These are phyloP conservation scores for Musa schizocarpa DNA, from an alignment of 176 grass and related monocot genomes.

Conservation along the genomic window DNA sequence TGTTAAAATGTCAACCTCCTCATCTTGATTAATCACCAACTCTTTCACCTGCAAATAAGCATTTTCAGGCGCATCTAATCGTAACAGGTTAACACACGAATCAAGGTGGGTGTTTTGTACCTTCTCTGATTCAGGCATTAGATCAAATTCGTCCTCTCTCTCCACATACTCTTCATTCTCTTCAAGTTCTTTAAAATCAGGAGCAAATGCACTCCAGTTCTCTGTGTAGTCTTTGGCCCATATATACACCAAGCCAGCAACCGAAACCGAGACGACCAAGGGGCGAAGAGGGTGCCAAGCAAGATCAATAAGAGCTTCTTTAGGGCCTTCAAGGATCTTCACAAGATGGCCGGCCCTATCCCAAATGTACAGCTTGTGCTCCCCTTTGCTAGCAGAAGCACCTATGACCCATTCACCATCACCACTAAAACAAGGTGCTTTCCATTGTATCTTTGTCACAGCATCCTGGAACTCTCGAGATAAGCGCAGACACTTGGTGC, in stretches of 20 bases:
- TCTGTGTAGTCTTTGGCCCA: conserved; percentile 19
- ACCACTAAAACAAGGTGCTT: conserved; percentile 94
- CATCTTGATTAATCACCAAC: conserved; percentile 62
- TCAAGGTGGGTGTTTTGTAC: conserved; percentile 19
- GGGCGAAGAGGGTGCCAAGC: conserved; percentile 89
- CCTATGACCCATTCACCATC: conserved; percentile 95
- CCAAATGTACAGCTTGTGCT: conserved; percentile 94
- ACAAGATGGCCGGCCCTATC: conserved; percentile 70
- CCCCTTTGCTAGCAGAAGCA: conserved; percentile 95
- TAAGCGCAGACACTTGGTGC: conserved; percentile 55
- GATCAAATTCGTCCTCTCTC: conserved; percentile 83
- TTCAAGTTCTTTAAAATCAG: conserved; percentile 90
- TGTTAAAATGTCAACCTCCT: conserved; percentile 62
- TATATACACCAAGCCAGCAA: conserved; percentile 15
- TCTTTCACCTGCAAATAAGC: conserved; percentile 57
- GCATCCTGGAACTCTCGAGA: conserved; percentile 80
- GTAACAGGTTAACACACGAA: conserved; percentile 12
- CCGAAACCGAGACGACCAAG: conserved; percentile 35
- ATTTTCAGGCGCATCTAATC: background rate
- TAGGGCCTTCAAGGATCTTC: conserved; percentile 97
- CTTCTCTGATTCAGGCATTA: conserved; percentile 68
- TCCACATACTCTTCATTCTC: conserved; percentile 98
- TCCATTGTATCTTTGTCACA: conserved; percentile 95
- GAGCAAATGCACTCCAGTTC: conserved; percentile 97
- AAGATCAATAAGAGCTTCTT: conserved; percentile 51